Evolutionary conservation across 1,139 yeast species (phyloP).

Genomic region (Debaryomyces udenii): DNA sequence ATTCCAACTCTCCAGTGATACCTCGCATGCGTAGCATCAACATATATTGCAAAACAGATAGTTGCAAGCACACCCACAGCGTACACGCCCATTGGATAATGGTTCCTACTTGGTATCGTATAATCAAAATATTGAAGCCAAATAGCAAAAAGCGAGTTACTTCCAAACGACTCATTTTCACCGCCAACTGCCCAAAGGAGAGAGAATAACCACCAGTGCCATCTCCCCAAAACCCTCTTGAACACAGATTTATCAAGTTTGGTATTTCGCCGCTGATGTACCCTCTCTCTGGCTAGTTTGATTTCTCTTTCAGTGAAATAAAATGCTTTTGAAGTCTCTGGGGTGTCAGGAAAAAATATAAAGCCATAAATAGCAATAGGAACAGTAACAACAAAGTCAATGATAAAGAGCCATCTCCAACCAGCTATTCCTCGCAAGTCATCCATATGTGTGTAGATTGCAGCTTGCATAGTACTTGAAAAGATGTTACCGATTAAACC

Average conservation of each 20-base stretch:
- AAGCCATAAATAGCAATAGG: constrained; percentile 59
- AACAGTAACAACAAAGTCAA: constrained; percentile 39
- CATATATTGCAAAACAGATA: constrained; percentile 46
- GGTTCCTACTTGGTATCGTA: constrained; percentile 50
- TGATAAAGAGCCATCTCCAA: constrained; percentile 46
- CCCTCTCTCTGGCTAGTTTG: constrained; percentile 37
- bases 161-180: constrained; percentile 56
- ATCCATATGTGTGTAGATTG: constrained; percentile 37
- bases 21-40: constrained; percentile 52
- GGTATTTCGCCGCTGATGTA: constrained; percentile 39
- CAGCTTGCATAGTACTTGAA: constrained; percentile 39
- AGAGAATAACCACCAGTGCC: constrained; percentile 64
- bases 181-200: constrained; percentile 63
- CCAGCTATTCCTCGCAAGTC: constrained; percentile 34
- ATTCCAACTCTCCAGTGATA: constrained; percentile 55
- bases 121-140: constrained; percentile 51
- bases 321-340: constrained; percentile 44
- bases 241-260: constrained; percentile 46
- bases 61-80: constrained; percentile 57
- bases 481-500: constrained; percentile 57
- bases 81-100: constrained; percentile 59
- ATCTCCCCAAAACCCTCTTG: constrained; percentile 51
- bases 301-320: constrained; percentile 39
- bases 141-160: constrained; percentile 55
- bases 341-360: constrained; percentile 60